Evolutionary conservation across 176 grass and related monocot genomes (phyloP), one percentile per base, ranked within the genome.

Genomic region (Areca catechu): DNA sequence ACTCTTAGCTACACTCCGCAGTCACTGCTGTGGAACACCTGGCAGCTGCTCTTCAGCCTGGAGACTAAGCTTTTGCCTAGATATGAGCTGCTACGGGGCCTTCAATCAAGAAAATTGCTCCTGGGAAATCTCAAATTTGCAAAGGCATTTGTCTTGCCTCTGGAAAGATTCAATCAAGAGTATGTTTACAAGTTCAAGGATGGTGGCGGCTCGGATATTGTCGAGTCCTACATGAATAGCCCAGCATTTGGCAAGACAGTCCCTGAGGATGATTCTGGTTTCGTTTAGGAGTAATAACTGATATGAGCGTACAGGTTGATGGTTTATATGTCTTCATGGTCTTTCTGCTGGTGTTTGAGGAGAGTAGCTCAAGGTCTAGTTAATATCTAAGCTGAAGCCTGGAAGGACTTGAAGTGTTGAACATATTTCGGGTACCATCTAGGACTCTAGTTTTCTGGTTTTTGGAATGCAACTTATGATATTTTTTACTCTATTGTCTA

Each of bases 151-250:
- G 16, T n/a, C 24, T 19, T 53, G 15, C 4, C 16, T 0, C 49
- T 5, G 9, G 16, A 53, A 15, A 53, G 20, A 43, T 43, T 43
- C 34, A 12, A 43, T 43, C 7, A 43, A 10, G 34, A 43, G 34
- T 12, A 12, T 12, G 49, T 53, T 10, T 10, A 65, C 21, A 52
- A 65, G 49, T 65, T 65, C 14, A 10, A 17, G 17, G 50, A 16
- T 22, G 48, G 49, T 6, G 16, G 27, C n/a, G 62, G 62, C 24
- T 65, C 49, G 5, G 49, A 65, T 27, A 22, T 65, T 65, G 62
- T 53, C 9, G 47, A 51, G 62, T 65, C 62, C 24, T 65, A 52
- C 49, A 65, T 66, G 63, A 66, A 19, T 6, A 66, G 16, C 3
- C 49, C 61, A 24, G 47, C 61, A 24, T 64, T 53, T 53, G 9